Evolutionary conservation across 352 stramenopile species (phyloP).

Genomic region (Globisporangium emineosum): DNA sequence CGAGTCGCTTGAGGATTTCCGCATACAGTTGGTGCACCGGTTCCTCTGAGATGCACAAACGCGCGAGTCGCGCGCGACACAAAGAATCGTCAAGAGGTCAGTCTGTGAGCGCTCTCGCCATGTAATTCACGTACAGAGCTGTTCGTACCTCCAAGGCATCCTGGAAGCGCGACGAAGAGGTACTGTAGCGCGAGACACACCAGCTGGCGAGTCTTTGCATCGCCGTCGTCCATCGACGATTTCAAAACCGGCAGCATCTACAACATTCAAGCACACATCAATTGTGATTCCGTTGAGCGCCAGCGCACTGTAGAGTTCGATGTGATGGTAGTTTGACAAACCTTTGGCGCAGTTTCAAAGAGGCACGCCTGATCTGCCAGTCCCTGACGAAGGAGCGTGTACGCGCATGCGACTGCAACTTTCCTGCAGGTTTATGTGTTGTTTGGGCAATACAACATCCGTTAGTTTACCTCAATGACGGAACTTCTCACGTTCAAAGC

Average conservation of each 20-base stretch:
- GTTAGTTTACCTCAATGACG: too few relatives aligned
- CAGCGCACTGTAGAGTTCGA: background rate
- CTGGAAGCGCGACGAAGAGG: conserved; percentile 77
- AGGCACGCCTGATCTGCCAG: conserved; percentile 74
- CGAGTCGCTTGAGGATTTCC: conserved; percentile 91
- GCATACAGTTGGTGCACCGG: conserved; percentile 89
- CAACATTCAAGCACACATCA: background rate
- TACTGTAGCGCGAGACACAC: conserved; percentile 88
- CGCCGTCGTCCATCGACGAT: conserved; percentile 83
- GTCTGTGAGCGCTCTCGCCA: background rate
- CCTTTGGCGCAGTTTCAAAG: conserved; percentile 80
- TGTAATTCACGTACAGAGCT: background rate
- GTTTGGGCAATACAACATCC: too few relatives aligned
- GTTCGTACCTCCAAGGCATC: conserved; percentile 60
- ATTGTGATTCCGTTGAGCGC: background rate
- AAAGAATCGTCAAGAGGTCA: conserved; percentile 11
- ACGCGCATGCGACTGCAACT: conserved; percentile 83
- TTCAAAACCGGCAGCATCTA: conserved; percentile 88
- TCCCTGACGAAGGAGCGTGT: conserved; percentile 77
- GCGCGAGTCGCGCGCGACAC: background rate
- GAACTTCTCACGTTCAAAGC: conserved; percentile 4
- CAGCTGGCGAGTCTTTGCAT: conserved; percentile 87
- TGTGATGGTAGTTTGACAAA: conserved; percentile 15
- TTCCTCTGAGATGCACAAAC: conserved; percentile 50
- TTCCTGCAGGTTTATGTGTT: conserved; percentile 63